phyloP scores from a whole-genome alignment of 345 rosid species.

The Eucalyptus shirleyi region DNA sequence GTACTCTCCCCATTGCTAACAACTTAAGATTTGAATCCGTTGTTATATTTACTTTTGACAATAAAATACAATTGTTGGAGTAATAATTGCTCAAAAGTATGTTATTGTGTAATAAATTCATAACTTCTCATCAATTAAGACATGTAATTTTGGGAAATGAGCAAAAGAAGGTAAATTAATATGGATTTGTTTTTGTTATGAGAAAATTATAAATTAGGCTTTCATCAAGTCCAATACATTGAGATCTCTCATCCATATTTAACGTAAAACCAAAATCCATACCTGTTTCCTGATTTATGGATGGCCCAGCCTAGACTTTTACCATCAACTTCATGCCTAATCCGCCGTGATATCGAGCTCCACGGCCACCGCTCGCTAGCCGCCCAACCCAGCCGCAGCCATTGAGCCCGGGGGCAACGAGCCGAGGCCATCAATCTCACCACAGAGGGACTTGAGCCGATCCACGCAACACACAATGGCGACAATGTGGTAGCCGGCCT shows the following conservation, averaged over 20 bases:
- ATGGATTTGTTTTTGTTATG: too few relatives aligned
- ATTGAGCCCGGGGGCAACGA: background rate
- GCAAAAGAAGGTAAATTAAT: too few relatives aligned
- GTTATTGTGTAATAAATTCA: too few relatives aligned
- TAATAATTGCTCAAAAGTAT: too few relatives aligned
- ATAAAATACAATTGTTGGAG: too few relatives aligned
- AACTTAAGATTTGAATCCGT: too few relatives aligned
- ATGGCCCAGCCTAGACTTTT: too few relatives aligned
- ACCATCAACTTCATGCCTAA: too few relatives aligned
- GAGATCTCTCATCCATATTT: background rate
- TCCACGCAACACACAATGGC: slow-evolving; percentile 70
- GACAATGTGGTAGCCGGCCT: slow-evolving; percentile 48
- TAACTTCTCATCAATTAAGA: too few relatives aligned
- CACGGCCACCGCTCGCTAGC: slow-evolving; percentile 39
- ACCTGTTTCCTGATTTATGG: background rate
- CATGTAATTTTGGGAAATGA: background rate
- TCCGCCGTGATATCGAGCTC: slow-evolving; percentile 46
- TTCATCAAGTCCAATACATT: background rate
- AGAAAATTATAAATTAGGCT: background rate
- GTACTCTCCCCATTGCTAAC: background rate
- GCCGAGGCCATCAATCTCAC: slow-evolving; percentile 31
- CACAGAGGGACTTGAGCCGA: slow-evolving; percentile 50
- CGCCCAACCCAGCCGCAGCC: background rate
- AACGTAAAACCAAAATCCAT: background rate
- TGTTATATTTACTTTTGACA: background rate